These are phyloP conservation scores for Pouteria glomerata DNA, from an alignment of 148 eudicot genomes.

Conservation along the genomic window DNA sequence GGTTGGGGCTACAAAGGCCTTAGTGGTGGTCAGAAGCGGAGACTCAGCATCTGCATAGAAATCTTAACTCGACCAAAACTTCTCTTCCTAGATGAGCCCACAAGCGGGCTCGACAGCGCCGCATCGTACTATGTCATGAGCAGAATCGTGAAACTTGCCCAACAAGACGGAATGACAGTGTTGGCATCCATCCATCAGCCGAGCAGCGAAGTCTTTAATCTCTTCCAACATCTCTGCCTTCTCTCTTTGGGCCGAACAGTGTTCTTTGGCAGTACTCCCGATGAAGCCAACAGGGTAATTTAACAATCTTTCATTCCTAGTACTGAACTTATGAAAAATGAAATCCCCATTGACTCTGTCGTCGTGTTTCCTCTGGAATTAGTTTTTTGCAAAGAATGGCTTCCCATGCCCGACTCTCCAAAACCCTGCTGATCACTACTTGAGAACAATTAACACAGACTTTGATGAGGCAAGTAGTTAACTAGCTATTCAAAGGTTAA, in stretches of 20 bases:
- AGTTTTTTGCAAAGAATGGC: slow-evolving; percentile 40
- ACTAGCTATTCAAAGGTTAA: not conserved
- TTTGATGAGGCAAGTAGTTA: slow-evolving; percentile 31
- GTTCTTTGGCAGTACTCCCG: slow-evolving; percentile 32
- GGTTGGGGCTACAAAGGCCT: slow-evolving; percentile 37
- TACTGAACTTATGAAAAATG: not conserved
- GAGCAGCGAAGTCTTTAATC: slow-evolving; percentile 39
- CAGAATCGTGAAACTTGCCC: slow-evolving; percentile 26
- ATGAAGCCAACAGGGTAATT: slow-evolving; percentile 29
- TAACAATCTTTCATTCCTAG: not conserved
- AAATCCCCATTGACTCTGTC: not conserved
- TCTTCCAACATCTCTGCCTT: slow-evolving; percentile 34
- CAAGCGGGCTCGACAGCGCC: slow-evolving; percentile 53
- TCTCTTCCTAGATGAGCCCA: slow-evolving; percentile 52
- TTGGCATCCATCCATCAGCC: slow-evolving; percentile 51
- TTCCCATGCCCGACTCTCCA: slow-evolving; percentile 37
- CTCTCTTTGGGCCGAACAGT: slow-evolving; percentile 37
- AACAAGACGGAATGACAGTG: slow-evolving; percentile 30
- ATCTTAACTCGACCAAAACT: slow-evolving; percentile 37
- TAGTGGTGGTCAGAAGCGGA: slow-evolving; percentile 43
- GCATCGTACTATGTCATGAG: slow-evolving; percentile 47
- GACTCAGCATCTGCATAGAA: slow-evolving; percentile 48
- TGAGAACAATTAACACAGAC: slow-evolving; percentile 38
- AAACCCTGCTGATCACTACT: slow-evolving; percentile 48
- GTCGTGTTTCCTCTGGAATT: not conserved